phyloP scores from a whole-genome alignment of 257 asterid species.

The Rehmannia glutinosa region DNA sequence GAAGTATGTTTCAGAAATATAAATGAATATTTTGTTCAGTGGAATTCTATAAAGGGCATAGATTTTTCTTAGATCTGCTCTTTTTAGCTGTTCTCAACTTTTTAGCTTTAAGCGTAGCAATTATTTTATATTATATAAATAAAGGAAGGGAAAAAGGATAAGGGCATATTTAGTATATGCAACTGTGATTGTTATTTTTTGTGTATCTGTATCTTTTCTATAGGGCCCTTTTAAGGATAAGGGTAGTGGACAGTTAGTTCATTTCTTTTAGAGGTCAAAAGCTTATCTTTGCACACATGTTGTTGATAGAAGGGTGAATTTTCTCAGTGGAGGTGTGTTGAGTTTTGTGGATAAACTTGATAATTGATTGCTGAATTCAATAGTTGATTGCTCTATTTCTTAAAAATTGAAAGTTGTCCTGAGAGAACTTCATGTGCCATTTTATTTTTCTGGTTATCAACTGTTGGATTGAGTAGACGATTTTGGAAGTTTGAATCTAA shows the following conservation, averaged over 20 bases:
- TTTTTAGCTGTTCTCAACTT: neutral
- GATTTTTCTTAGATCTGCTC: slow-evolving; percentile 22
- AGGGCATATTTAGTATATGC: neutral
- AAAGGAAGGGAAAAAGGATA: slow-evolving; percentile 1
- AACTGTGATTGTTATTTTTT: neutral
- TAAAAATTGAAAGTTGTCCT: slow-evolving; percentile 9
- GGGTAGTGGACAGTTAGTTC: slow-evolving; percentile 2
- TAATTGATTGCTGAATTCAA: neutral
- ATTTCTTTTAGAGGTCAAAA: neutral
- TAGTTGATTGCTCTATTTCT: neutral
- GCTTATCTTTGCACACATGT: neutral
- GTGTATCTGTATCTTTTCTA: neutral
- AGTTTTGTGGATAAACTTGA: neutral
- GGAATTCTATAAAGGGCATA: slow-evolving; percentile 3
- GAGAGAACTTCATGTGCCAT: neutral
- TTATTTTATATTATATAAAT: neutral
- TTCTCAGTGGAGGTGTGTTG: neutral
- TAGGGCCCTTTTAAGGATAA: slow-evolving; percentile 9
- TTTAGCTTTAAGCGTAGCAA: slow-evolving; percentile 15
- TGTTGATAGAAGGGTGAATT: neutral
- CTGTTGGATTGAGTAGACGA: slow-evolving; percentile 18
- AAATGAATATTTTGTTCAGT: neutral
- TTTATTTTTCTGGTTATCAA: neutral
- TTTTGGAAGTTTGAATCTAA: slow-evolving; percentile 7
- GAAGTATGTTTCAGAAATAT: neutral